Evolutionary conservation across 176 grass and related monocot genomes (phyloP).

Genomic region (Zea luxurians): DNA sequence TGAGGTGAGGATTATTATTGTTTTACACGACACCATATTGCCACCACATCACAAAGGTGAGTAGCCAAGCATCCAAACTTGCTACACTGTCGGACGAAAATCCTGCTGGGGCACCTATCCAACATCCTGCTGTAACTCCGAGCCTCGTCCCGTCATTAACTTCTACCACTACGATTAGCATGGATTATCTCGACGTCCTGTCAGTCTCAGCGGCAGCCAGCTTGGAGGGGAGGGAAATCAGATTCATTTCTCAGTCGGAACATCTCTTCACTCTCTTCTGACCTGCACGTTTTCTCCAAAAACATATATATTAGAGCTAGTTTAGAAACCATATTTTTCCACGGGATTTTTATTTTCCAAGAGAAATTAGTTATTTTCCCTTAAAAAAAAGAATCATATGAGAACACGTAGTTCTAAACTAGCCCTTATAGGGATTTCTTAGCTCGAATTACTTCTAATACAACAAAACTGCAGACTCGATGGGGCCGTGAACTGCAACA

Average conservation of each 20-base stretch:
- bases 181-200: slow-evolving; percentile 30
- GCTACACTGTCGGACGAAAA: slow-evolving; percentile 6
- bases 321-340: too few relatives aligned
- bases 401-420: too few relatives aligned
- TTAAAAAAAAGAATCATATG: too few relatives aligned
- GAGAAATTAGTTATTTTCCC: too few relatives aligned
- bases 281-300: slow-evolving; percentile 43
- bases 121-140: slow-evolving; percentile 5
- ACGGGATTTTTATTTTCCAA: too few relatives aligned
- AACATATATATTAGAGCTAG: too few relatives aligned
- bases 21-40: slow-evolving; percentile 36
- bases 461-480: slow-evolving; percentile 18
- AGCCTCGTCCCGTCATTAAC: slow-evolving; percentile 29
- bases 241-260: slow-evolving; percentile 58
- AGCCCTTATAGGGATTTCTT: slow-evolving; percentile 14
- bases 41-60: slow-evolving; percentile 8
- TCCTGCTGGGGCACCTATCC: slow-evolving; percentile 26
- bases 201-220: slow-evolving; percentile 25
- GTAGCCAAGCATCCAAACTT: slow-evolving; percentile 20
- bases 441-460: neutral
- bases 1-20: slow-evolving; percentile 20
- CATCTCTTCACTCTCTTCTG: neutral
- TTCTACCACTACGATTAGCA: slow-evolving; percentile 19
- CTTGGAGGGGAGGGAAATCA: slow-evolving; percentile 71
- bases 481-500: neutral